Evolutionary conservation across 2,329 filamentous ascomycete genomes (phyloP).

Genomic region (Neocucurbitaria cava): DNA sequence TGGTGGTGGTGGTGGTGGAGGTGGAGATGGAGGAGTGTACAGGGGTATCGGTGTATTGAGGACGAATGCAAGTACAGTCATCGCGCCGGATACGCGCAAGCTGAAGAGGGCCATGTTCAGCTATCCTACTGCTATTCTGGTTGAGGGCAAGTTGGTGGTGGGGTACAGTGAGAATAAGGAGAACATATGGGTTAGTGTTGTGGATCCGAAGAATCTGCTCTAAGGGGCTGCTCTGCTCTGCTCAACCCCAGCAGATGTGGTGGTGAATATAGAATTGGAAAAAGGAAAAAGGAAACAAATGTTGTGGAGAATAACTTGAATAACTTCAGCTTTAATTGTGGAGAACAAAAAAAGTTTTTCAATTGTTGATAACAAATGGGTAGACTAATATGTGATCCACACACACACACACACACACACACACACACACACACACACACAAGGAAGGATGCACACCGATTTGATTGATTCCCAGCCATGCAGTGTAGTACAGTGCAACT

Average conservation of each 20-base stretch:
- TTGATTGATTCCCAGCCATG: too few relatives aligned
- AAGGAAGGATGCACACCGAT: too few relatives aligned
- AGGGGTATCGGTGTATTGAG: constrained; percentile 17
- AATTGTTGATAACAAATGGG: too few relatives aligned
- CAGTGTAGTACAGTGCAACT: too few relatives aligned
- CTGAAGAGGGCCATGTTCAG: constrained; percentile 20
- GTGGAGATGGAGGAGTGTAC: constrained; percentile 3
- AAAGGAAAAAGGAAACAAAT: background rate
- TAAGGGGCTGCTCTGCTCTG: too few relatives aligned
- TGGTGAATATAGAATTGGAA: background rate
- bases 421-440: too few relatives aligned
- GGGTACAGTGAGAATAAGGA: constrained; percentile 22
- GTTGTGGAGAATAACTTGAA: too few relatives aligned
- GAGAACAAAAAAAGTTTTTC: too few relatives aligned
- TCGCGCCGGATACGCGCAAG: constrained; percentile 17
- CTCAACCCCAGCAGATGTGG: background rate
- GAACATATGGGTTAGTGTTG: constrained; percentile 20
- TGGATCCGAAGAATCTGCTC: constrained; percentile 11
- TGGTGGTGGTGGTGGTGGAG: too few relatives aligned
- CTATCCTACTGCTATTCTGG: constrained; percentile 19
- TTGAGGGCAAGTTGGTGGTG: constrained; percentile 12
- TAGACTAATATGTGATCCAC: too few relatives aligned
- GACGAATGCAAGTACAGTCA: constrained; percentile 15
- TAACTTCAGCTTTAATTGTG: too few relatives aligned
- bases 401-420: too few relatives aligned